These are phyloP conservation scores for Nothomitra cinnamomea DNA, from an alignment of 2,329 filamentous ascomycete species.

Conservation along the genomic window DNA sequence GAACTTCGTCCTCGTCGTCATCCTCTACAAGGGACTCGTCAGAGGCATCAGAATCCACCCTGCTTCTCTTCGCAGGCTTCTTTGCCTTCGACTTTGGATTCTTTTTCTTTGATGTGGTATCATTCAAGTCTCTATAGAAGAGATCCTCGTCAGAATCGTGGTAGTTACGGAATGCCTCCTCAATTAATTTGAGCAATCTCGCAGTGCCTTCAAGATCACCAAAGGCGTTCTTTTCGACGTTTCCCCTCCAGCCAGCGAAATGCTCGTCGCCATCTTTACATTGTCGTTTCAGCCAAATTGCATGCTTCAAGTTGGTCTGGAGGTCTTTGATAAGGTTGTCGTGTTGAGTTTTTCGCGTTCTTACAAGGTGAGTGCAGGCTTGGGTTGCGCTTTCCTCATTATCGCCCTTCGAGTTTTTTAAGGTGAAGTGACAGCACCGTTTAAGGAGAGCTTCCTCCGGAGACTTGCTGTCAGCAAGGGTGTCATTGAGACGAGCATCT, in stretches of 20 bases:
- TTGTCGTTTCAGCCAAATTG: conserved; percentile 6
- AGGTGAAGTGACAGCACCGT: conserved; percentile 23
- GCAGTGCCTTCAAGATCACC: conserved; percentile 2
- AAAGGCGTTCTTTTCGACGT: conserved; percentile 6
- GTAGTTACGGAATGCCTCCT: neutral
- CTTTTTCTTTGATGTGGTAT: neutral
- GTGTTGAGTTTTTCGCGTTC: conserved; percentile 15
- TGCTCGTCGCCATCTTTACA: conserved; percentile 6
- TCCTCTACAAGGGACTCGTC: conserved; percentile 3
- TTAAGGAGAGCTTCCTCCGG: conserved; percentile 38
- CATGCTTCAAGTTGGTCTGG: conserved; percentile 6
- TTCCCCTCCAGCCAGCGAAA: conserved; percentile 2
- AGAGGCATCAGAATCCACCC: conserved; percentile 4
- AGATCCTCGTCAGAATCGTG: neutral
- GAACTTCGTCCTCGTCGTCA: conserved; percentile 6
- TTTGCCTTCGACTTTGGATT: too few species aligned
- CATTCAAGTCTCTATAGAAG: conserved; percentile 1
- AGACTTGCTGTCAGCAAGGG: conserved; percentile 27
- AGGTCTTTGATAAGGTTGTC: conserved; percentile 14
- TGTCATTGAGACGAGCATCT: conserved; percentile 25
- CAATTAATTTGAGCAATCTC: conserved; percentile 4
- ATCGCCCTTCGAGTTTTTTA: conserved; percentile 16
- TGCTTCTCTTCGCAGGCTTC: neutral
- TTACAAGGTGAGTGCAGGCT: conserved; percentile 20
- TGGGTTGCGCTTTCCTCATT: conserved; percentile 15